Percentiles rank a stretch among this genome's conserved stretches.
Evolutionary conservation across 495 filamentous ascomycete species (phyloP).

Genomic region (Trichoderma parareesei): DNA sequence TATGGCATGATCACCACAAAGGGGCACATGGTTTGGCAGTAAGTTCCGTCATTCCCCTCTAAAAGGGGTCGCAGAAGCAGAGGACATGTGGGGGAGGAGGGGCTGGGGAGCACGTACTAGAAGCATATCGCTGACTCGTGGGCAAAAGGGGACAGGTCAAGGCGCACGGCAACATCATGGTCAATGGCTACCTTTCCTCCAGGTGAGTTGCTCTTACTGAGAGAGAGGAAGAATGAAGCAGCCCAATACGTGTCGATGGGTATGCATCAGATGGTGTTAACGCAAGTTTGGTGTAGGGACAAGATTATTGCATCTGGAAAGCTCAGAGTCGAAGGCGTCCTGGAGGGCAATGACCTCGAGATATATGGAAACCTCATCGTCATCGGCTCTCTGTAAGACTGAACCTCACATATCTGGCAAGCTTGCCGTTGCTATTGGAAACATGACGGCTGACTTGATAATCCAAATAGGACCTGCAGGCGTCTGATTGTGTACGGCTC

Average conservation of each 20-base stretch:
- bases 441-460: conserved; percentile 1
- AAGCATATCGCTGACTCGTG: conserved; percentile 7
- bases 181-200: conserved; percentile 20
- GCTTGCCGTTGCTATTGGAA: neutral
- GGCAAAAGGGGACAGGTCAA: conserved; percentile 24
- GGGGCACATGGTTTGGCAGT: conserved; percentile 25
- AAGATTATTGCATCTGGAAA: conserved; percentile 36
- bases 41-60: neutral
- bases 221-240: no score
- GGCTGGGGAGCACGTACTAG: neutral
- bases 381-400: conserved; percentile 29
- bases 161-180: conserved; percentile 27
- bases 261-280: neutral
- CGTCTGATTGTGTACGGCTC: conserved; percentile 29
- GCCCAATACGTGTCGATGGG: neutral
- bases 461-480: conserved; percentile 25
- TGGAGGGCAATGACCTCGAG: conserved; percentile 28
- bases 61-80: neutral
- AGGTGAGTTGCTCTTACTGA: conserved; percentile 12
- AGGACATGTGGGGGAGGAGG: neutral
- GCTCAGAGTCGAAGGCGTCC: conserved; percentile 27
- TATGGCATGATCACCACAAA: conserved; percentile 28
- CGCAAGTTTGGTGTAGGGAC: conserved; percentile 16
- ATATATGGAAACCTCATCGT: conserved; percentile 31
- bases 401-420: neutral